A percentile compares a stretch with the other conserved stretches of the same genome.
Evolutionary conservation across 1,284 basidiomycete species (phyloP).

Genomic region (Fomitiporia mediterranea): DNA sequence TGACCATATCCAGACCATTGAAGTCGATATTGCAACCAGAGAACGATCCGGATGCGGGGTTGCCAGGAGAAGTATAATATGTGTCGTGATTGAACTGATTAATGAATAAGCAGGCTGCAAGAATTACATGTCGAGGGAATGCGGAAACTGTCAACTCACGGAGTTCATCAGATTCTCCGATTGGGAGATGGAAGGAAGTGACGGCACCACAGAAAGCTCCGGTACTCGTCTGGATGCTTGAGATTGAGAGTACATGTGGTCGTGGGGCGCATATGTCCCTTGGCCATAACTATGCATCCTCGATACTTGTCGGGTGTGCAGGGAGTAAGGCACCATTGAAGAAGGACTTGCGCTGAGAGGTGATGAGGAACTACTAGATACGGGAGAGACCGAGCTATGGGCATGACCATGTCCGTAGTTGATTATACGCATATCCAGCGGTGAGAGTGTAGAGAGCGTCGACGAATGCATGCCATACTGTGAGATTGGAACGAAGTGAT

Average conservation of each 20-base stretch:
- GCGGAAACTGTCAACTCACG: not conserved
- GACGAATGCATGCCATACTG: not conserved
- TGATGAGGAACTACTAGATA: not conserved
- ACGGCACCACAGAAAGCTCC: not conserved
- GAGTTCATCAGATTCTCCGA: not conserved
- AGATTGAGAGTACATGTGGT: not conserved
- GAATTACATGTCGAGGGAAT: not conserved
- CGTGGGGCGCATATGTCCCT: not conserved
- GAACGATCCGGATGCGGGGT: not conserved
- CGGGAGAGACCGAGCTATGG: not conserved
- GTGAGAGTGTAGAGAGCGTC: not conserved
- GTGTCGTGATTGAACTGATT: not conserved
- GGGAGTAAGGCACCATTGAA: not conserved
- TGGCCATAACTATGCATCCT: not conserved
- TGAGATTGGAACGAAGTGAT: conserved; percentile 11
- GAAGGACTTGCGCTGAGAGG: not conserved
- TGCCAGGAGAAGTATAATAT: not conserved
- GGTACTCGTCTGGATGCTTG: not conserved
- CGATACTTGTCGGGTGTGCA: not conserved
- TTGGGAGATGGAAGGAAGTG: not conserved
- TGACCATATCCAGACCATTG: not conserved
- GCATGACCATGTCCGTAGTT: not conserved
- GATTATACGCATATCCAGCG: not conserved
- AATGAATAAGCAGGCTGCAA: not conserved
- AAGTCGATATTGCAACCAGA: not conserved